These are phyloP conservation scores for Penicillium hesseltinei DNA, from an alignment of 2,329 filamentous ascomycete species.

Conservation along the genomic window DNA sequence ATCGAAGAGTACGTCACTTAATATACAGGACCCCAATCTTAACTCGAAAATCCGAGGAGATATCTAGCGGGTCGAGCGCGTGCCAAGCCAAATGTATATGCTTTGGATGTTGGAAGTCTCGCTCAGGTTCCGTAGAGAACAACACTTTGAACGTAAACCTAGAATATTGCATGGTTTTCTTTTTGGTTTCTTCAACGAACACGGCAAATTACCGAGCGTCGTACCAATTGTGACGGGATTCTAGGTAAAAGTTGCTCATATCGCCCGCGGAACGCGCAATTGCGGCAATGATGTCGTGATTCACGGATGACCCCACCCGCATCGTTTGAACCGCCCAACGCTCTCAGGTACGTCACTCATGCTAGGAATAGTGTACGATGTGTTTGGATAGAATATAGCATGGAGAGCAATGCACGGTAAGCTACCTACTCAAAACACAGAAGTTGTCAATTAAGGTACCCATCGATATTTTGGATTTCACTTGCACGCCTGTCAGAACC, in stretches of 20 bases:
- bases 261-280: slow-evolving; percentile 6
- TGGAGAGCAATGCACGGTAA: not conserved
- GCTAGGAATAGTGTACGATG: not conserved
- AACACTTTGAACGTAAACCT: slow-evolving; percentile 2
- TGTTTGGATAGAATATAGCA: not conserved
- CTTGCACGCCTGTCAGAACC: not conserved
- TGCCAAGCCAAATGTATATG: not conserved
- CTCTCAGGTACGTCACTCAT: not conserved
- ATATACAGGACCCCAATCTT: not conserved
- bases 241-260: slow-evolving; percentile 1
- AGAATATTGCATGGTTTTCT: not conserved
- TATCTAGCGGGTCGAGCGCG: not conserved
- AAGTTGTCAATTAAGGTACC: not conserved
- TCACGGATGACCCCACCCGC: not conserved
- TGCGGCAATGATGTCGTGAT: slow-evolving; percentile 13
- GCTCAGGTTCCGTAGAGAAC: not conserved
- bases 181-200: not conserved
- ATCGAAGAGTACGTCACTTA: not conserved
- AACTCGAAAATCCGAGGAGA: not conserved
- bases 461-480: not conserved
- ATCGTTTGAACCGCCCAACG: not conserved
- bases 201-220: not conserved
- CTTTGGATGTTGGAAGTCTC: not conserved
- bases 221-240: not conserved
- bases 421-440: not conserved